phyloP scores from a whole-genome alignment of 805 yeast genomes.

The Millerozyma acaciae region DNA sequence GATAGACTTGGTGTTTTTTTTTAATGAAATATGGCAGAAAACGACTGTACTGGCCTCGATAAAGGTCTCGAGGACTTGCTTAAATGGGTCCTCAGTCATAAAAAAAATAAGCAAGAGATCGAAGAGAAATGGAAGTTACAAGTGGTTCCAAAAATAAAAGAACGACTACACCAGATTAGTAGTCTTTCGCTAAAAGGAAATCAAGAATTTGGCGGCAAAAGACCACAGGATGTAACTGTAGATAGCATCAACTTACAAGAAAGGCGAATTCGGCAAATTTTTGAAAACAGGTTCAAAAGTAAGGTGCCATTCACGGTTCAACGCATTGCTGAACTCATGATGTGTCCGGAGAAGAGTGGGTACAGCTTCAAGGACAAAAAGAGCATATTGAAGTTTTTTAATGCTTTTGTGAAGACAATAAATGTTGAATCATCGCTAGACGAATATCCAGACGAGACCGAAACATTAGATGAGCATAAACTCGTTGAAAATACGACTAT shows the following conservation, averaged over 20 bases:
- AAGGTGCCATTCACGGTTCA: conserved; percentile 47
- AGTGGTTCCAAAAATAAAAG: conserved; percentile 10
- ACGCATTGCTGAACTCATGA: conserved; percentile 44
- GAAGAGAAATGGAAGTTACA: conserved; percentile 7
- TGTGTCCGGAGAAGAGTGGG: conserved; percentile 34
- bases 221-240: conserved; percentile 10
- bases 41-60: too few relatives aligned
- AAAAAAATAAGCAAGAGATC: conserved; percentile 2
- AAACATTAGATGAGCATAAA: too few relatives aligned
- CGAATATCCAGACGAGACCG: conserved; percentile 22
- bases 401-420: conserved; percentile 35
- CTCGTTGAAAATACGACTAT: too few relatives aligned
- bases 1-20: too few relatives aligned
- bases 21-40: too few relatives aligned
- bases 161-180: conserved; percentile 6
- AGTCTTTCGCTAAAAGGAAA: conserved; percentile 6
- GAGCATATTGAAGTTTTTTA: conserved; percentile 40
- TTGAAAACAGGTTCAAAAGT: conserved; percentile 23
- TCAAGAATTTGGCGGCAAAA: conserved; percentile 7
- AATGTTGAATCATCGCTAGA: conserved; percentile 25
- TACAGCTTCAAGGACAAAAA: conserved; percentile 26
- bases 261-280: conserved; percentile 32
- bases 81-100: conserved; percentile 3
- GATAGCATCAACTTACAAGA: background rate
- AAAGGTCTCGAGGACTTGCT: conserved; percentile 1